Base-by-base conservation (phyloP, 441 rosid genomes). In the Hura crepitans region DNA sequence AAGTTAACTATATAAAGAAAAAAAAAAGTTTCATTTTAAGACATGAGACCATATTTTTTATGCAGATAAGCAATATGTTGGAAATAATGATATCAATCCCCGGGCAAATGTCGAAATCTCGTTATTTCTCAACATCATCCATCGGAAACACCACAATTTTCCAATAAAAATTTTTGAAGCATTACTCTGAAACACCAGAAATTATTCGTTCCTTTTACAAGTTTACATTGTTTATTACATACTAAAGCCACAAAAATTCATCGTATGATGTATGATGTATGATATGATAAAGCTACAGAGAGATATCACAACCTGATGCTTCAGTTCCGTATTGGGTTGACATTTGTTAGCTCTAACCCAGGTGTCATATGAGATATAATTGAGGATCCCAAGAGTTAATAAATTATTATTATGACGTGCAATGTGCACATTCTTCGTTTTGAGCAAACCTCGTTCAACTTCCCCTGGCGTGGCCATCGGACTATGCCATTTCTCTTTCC, bases 161-260 rank as follows among this genome's bases (percentile, higher is more conserved):
- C 27, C 5, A 58, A 35, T 58, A 74, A 75, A 78, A 81, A 64
- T 53, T 74, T 77, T 66, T 43, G 23, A 20, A 58, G 67, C 69
- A 50, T 15, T 51, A 20, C 22, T 67, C 62, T 4, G 53, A 67
- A 67, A 37, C 15, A 31, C 5, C 18, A 62, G 2, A 22, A 46
- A n/a, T 2, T 0, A 9, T 13, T 28, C 22, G 25, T 22, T 33
- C 20, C 31, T 3, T 14, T 25, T 31, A 6, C 12, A 43, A 51
- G 43, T 20, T 37, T 33, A 31, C 72, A 23, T 30, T 18, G 23
- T 63, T n/a, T 20, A 25, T 39, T 31, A 67, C n/a, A 77, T 57
- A 15, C 58, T 20, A 11, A 46, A 39, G 13, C 59, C 56, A 58
- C 31, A 37, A 70, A 50, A 70, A 37, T 50, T 71, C 59, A 62